Conservation (phyloP, 176 grass and related monocot species). For the Rhynchospora pubera region DNA sequence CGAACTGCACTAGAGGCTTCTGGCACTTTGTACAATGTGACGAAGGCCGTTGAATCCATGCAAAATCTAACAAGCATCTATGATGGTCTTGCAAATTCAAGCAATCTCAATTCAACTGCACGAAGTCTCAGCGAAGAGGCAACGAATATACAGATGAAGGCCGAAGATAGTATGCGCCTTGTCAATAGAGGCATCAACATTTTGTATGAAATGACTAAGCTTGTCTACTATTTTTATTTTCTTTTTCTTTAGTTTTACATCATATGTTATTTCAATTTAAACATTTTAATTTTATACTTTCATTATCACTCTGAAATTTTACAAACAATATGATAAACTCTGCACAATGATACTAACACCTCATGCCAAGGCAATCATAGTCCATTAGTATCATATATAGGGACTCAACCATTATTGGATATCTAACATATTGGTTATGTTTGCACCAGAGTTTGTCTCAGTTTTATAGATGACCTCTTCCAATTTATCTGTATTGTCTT, state of each 20-base stretch:
- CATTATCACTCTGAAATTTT: neutral
- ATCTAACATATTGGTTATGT: neutral
- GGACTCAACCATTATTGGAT: neutral
- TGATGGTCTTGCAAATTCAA: conserved; percentile 34
- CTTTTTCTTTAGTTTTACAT: neutral
- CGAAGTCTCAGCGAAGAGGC: conserved; percentile 50
- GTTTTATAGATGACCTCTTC: neutral
- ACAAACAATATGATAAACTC: neutral
- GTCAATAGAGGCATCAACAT: conserved; percentile 60
- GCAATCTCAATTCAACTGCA: conserved; percentile 56
- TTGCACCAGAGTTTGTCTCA: neutral
- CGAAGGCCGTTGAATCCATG: conserved; percentile 47
- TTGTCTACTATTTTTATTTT: neutral
- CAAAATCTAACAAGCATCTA: conserved; percentile 43
- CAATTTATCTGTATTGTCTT: neutral
- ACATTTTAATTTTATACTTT: neutral
- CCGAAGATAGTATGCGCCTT: conserved; percentile 50
- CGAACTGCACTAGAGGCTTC: conserved; percentile 52
- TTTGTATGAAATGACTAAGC: conserved; percentile 43
- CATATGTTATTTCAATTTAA: neutral
- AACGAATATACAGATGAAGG: conserved; percentile 50
- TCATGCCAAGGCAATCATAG: neutral
- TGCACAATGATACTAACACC: neutral
- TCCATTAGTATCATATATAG: neutral
- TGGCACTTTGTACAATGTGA: conserved; percentile 56